These are phyloP conservation scores for Metschnikowia henanensis DNA, from an alignment of 805 yeast genomes.

Conservation along the genomic window DNA sequence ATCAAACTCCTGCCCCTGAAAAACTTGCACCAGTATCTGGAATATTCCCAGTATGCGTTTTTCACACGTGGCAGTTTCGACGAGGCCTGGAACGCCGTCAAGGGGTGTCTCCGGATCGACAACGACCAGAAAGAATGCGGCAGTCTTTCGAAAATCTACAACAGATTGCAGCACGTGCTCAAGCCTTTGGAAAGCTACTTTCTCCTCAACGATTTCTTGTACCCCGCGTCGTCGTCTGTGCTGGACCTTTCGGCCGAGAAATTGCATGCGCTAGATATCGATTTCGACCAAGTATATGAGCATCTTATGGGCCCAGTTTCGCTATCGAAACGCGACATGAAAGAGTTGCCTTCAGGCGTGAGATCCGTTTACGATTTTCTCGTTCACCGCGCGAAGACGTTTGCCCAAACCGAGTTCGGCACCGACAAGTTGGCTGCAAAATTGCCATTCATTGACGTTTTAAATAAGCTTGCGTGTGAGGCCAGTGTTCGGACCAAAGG, in stretches of 20 bases:
- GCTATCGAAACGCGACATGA: constrained; percentile 28
- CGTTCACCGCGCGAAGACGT: constrained; percentile 31
- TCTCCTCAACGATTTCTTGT: constrained; percentile 28
- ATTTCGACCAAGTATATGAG: constrained; percentile 3
- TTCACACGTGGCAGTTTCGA: constrained; percentile 55
- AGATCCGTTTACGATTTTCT: constrained; percentile 46
- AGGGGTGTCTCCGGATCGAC: constrained; percentile 74
- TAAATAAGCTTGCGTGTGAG: constrained; percentile 43
- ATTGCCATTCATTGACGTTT: constrained; percentile 28
- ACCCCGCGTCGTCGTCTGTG: constrained; percentile 7
- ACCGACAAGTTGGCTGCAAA: constrained; percentile 14
- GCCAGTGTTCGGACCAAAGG: constrained; percentile 30
- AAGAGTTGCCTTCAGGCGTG: constrained; percentile 25
- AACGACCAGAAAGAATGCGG: constrained; percentile 70
- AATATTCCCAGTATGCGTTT: constrained; percentile 32
- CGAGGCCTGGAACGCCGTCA: constrained; percentile 49
- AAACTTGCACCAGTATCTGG: constrained; percentile 26
- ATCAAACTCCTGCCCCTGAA: constrained; percentile 28
- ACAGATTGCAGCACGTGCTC: constrained; percentile 43
- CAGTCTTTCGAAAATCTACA: constrained; percentile 49
- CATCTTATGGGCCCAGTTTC: constrained; percentile 21
- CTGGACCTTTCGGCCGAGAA: constrained; percentile 13
- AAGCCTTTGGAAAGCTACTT: constrained; percentile 47
- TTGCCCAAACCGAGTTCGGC: constrained; percentile 24
- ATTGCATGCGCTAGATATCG: constrained; percentile 11